Evolutionary conservation across 75 land plant species (phyloP).

Genomic region (Cunninghamia lanceolata): DNA sequence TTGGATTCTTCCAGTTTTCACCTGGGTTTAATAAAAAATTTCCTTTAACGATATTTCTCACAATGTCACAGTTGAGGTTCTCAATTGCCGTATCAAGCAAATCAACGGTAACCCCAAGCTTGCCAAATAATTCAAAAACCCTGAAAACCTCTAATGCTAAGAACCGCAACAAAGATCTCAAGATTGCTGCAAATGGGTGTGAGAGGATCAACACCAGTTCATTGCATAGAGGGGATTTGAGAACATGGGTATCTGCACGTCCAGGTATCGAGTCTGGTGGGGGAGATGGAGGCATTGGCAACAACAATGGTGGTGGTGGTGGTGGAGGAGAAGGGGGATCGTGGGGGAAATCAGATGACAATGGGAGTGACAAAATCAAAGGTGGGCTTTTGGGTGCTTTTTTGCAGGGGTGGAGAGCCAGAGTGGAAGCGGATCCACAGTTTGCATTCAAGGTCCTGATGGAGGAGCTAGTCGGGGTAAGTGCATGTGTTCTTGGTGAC

Average conservation of each 20-base stretch:
- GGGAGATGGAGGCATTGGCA: background rate
- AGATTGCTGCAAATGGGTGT: background rate
- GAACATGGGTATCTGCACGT: background rate
- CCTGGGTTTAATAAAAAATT: background rate
- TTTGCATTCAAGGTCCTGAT: constrained; percentile 93
- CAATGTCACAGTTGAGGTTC: constrained; percentile 1
- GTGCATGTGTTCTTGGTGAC: constrained; percentile 83
- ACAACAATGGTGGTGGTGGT: constrained; percentile 13
- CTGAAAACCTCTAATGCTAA: background rate
- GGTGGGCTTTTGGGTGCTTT: constrained; percentile 49
- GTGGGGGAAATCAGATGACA: constrained; percentile 19
- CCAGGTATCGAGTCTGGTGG: constrained; percentile 4
- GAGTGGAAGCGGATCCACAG: constrained; percentile 88
- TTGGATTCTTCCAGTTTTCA: background rate
- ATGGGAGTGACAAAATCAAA: background rate
- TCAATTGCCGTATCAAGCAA: background rate
- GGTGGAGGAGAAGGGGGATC: constrained; percentile 20
- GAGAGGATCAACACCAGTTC: background rate
- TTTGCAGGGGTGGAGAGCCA: constrained; percentile 74
- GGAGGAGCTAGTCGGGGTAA: constrained; percentile 88
- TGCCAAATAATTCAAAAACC: background rate
- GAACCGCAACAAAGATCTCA: background rate
- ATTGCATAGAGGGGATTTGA: background rate
- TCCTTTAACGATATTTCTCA: background rate
- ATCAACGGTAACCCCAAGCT: background rate